phyloP scores from a whole-genome alignment of 495 filamentous ascomycete species.

The Trichoderma gamsii region DNA sequence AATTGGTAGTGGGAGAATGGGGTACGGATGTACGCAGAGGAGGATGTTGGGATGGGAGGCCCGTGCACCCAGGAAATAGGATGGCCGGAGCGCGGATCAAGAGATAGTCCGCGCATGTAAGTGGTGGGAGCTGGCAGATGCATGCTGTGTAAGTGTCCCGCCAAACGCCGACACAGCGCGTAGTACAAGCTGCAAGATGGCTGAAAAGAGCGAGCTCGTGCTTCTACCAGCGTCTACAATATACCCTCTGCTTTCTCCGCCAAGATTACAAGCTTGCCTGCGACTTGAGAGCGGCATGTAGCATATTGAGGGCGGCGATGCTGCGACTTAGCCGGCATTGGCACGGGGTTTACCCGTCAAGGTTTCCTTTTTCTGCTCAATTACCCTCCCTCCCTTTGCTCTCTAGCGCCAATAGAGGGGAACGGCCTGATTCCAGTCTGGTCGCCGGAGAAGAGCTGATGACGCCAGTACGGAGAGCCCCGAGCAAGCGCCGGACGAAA shows the following conservation, averaged over 20 bases:
- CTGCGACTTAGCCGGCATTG: constrained; percentile 5
- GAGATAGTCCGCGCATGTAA: background rate
- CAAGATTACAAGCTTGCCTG: background rate
- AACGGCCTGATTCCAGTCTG: background rate
- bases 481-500: background rate
- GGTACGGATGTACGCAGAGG: constrained; percentile 9
- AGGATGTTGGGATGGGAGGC: background rate
- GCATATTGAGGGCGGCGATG: background rate
- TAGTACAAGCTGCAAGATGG: background rate
- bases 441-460: background rate
- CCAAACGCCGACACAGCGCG: background rate
- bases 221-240: background rate
- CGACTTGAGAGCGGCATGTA: background rate
- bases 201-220: background rate
- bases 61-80: background rate
- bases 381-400: background rate
- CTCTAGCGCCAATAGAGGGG: background rate
- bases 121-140: background rate
- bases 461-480: background rate
- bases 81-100: background rate
- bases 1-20: constrained; percentile 17
- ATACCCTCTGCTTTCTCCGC: too few species aligned
- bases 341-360: constrained; percentile 5
- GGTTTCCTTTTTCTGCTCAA: background rate
- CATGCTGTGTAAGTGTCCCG: background rate